Evolutionary conservation across 2,329 filamentous ascomycete genomes (phyloP).

Genomic region (Exophiala phaeomuriformis): DNA sequence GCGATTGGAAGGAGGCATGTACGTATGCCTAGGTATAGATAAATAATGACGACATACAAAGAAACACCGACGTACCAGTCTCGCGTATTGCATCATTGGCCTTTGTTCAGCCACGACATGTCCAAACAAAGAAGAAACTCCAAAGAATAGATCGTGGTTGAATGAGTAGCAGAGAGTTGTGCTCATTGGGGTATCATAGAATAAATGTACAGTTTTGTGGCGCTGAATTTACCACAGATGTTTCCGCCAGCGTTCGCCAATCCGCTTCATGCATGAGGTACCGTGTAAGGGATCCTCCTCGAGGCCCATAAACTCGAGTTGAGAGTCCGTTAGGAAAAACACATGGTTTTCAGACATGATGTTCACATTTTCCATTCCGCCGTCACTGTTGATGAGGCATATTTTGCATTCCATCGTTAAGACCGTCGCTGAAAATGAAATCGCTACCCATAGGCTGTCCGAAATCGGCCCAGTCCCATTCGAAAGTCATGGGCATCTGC

Average conservation of each 20-base stretch:
- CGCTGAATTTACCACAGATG: neutral
- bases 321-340: neutral
- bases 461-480: conserved; percentile 68
- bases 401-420: conserved; percentile 13
- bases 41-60: too few species aligned
- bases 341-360: too few species aligned
- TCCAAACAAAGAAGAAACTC: too few species aligned
- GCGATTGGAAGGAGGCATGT: too few species aligned
- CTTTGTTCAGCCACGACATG: too few species aligned
- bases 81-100: too few species aligned
- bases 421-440: conserved; percentile 19
- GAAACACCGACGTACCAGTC: too few species aligned
- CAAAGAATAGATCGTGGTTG: too few species aligned
- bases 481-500: conserved; percentile 90
- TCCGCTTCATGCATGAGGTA: neutral
- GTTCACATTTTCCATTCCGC: neutral
- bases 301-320: neutral
- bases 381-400: conserved; percentile 17
- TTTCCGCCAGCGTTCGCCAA: too few species aligned
- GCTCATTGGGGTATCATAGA: conserved; percentile 1
- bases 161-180: neutral
- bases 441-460: conserved; percentile 17
- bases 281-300: conserved; percentile 8
- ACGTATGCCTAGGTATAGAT: too few species aligned
- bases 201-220: neutral